Conservation (phyloP, 306 rosid species). For the Oxytropis ochrocephala region DNA sequence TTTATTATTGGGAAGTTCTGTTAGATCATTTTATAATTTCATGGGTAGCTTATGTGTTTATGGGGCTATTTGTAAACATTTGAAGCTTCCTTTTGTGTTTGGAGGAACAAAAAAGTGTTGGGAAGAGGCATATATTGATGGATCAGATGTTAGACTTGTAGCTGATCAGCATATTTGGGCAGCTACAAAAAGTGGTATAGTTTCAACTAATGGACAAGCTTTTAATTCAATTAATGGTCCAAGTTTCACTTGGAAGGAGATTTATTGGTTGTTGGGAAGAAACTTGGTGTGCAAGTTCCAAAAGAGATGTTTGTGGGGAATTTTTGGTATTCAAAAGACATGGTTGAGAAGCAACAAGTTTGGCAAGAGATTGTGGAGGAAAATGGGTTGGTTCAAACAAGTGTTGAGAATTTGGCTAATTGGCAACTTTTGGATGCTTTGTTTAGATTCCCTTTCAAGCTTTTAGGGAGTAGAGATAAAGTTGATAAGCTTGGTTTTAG, state of each 20-base stretch:
- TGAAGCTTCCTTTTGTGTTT: constrained; percentile 65
- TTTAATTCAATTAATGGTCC: constrained; percentile 70
- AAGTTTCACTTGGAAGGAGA: constrained; percentile 74
- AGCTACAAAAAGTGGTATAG: constrained; percentile 32
- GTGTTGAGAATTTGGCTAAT: constrained; percentile 60
- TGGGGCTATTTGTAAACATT: constrained; percentile 64
- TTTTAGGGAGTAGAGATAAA: constrained; percentile 67
- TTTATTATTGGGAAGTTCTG: constrained; percentile 62
- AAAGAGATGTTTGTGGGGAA: constrained; percentile 41
- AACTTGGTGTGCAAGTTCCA: constrained; percentile 46
- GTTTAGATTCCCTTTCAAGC: constrained; percentile 62
- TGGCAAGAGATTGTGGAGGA: constrained; percentile 79
- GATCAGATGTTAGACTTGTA: constrained; percentile 82
- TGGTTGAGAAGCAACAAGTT: constrained; percentile 52
- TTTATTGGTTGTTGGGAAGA: constrained; percentile 63
- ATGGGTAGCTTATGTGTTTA: constrained; percentile 81
- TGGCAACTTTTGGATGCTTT: constrained; percentile 77
- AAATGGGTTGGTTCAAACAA: constrained; percentile 56
- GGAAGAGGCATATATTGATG: constrained; percentile 74
- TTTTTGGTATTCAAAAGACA: constrained; percentile 48
- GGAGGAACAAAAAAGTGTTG: constrained; percentile 76
- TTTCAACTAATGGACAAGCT: constrained; percentile 38
- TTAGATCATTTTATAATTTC: constrained; percentile 57
- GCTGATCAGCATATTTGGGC: constrained; percentile 92
- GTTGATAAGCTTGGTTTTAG: constrained; percentile 65